Evolutionary conservation across 2,329 filamentous ascomycete genomes (phyloP), one percentile per base, ranked within the genome.

Genomic region (Tympanopsis confertula): DNA sequence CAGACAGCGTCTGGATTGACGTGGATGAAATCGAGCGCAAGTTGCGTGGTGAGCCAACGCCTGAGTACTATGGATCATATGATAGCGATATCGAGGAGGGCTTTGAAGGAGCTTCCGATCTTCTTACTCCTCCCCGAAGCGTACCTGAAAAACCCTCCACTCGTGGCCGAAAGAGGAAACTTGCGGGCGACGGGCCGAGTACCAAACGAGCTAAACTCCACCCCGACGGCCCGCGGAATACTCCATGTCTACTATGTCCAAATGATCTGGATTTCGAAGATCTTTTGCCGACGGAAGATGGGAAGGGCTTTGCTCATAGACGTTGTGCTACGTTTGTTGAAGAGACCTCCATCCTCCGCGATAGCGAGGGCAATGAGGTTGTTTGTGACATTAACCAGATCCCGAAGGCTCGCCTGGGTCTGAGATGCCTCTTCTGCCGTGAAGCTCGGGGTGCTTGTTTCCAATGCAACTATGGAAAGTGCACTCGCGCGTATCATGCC

Each of bases 1-100:
- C 93, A 42, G 91, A 98, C 64, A 96, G 89, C 51, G 91, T 98
- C 3, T 98, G 93, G 88, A 87, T 98, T 38, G 88, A 98, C 53
- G 87, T 96, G 3, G 80, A 86, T 41, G 91, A 95, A 50, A 93
- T 98, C 40, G 87, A 98, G 60, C 85, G 91, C 43, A 95, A 93
- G 56, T 63, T 96, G 35, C 77, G 88, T 37, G 91, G 91, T 32
- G 88, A 96, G 55, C 81, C 85, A 41, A 86, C 30, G 7, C 30
- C 86, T 4, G 86, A 87, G 47, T 85, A 84, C 48, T 83, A 88
- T 52, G 81, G 86, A 47, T 83, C 80, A 0, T 81, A 85, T 26
- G 78, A 83, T 3, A 66, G 74, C 2, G 75, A 80, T 5, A 78
- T 83, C 1, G 60, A 73, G 4, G 69, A 72, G 10, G n/a, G 10